Base-by-base conservation (phyloP, 2,329 filamentous ascomycete genomes). In the Talaromyces sp. region DNA sequence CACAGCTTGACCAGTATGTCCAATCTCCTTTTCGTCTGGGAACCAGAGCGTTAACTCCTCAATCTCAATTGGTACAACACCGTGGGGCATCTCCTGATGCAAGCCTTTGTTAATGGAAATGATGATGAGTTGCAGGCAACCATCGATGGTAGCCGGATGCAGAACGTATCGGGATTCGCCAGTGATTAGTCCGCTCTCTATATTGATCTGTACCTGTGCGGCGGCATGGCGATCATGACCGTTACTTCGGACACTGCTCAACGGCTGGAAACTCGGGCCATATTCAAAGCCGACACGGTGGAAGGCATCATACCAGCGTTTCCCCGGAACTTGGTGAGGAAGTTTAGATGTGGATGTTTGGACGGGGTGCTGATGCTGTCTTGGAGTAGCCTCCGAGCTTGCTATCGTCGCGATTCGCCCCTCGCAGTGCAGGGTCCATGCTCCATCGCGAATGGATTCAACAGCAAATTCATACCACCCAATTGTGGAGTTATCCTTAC, bases 71-170 rank as follows among this genome's bases (percentile, higher is more conserved):
- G 63, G 64, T 0, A 66, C 59, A n/a, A 56, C 61, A 17, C 61
- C 64, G 15, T 40, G 57, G 0, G 50, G 11, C 58, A 64, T 63
- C 13, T 52, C 55, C 11, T 59, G 55, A 40, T 35, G 41, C 6
- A 28, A 17, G 15, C 63, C 64, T 7, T 28, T 25, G 37, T 65
- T 31, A 9, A 62, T 56, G 9, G 64, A 57, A 2, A 64, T 45
- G 35, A 63, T 65, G 9, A 61, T 57, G 1, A 66, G 62, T 43
- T 65, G 63, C 3, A 67, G 59, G 37, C 57, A 62, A 2, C 36
- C 37, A 43, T 67, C 65, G 6, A 67, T 46, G 1, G 61, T 58
- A 5, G 54, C 17, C 1, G 52, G 52, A 33, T 54, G 52, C 15
- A 54, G 37, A 5, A 43, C 3, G 13, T 54, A 54, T 5, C 52